Conservation (phyloP, 345 rosid species). For the Aegle marmelos region DNA sequence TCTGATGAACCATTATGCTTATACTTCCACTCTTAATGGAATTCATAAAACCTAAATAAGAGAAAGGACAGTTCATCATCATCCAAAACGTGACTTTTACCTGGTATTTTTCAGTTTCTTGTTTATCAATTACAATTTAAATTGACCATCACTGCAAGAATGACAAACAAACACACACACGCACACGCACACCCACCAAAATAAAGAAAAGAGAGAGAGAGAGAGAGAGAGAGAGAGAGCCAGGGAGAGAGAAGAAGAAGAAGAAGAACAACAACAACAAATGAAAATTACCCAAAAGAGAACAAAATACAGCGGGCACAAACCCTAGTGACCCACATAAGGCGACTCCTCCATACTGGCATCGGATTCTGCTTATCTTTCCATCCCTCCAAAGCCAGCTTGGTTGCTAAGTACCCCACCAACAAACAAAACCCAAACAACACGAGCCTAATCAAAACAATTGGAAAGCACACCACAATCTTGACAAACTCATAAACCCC, state of each 20-base stretch:
- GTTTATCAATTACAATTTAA: background rate
- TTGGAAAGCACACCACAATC: constrained; percentile 66
- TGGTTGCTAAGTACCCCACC: constrained; percentile 73
- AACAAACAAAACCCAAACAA: constrained; percentile 61
- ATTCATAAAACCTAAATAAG: background rate
- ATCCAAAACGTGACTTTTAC: background rate
- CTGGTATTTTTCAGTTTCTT: background rate
- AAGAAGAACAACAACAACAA: too few species aligned
- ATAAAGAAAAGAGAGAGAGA: too few species aligned
- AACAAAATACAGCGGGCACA: constrained; percentile 76
- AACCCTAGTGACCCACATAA: constrained; percentile 92
- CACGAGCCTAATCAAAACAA: constrained; percentile 57
- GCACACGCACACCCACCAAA: too few species aligned
- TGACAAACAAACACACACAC: background rate
- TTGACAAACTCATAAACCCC: constrained; percentile 76
- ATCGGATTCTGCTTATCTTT: constrained; percentile 79
- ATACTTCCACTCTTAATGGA: background rate
- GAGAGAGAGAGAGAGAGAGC: too few species aligned
- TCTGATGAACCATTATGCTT: background rate
- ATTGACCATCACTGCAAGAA: background rate
- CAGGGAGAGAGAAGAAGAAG: background rate
- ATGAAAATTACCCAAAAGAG: constrained; percentile 72
- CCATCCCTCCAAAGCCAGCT: constrained; percentile 75
- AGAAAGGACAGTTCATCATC: background rate
- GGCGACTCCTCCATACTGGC: constrained; percentile 78